Conservation (phyloP, 768 basidiomycete genomes). For the Paxillus ammoniavirescens region DNA sequence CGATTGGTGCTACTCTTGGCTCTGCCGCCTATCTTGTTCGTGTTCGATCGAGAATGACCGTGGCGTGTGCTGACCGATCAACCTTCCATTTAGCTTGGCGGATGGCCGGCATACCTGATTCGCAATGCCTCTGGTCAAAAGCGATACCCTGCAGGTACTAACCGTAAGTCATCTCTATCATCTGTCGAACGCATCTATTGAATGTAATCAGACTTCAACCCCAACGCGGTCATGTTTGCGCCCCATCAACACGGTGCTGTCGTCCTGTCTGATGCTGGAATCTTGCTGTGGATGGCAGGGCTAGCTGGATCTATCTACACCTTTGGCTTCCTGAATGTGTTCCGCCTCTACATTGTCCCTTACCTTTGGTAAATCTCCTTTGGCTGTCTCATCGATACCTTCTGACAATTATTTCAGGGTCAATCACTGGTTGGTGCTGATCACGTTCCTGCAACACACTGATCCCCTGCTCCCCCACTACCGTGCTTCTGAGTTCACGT, state of each 20-base stretch:
- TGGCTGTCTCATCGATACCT: background rate
- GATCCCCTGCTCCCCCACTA: constrained; percentile 95
- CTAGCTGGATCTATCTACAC: constrained; percentile 53
- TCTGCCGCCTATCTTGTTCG: constrained; percentile 61
- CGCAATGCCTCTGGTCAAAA: constrained; percentile 83
- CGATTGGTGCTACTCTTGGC: constrained; percentile 61
- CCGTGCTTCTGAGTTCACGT: constrained; percentile 85
- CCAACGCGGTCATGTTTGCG: constrained; percentile 77
- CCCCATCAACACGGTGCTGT: constrained; percentile 76
- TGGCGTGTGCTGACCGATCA: background rate
- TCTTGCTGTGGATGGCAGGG: constrained; percentile 67
- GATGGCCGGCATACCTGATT: constrained; percentile 85
- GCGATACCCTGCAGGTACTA: constrained; percentile 74
- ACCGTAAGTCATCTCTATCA: constrained; percentile 52
- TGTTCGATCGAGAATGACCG: background rate
- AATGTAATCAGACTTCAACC: constrained; percentile 65
- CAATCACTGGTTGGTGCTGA: constrained; percentile 94
- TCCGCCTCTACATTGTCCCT: constrained; percentile 80
- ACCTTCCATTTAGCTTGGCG: constrained; percentile 50
- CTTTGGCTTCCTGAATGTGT: constrained; percentile 69
- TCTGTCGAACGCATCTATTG: background rate
- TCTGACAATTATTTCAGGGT: constrained; percentile 42
- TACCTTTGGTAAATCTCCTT: constrained; percentile 66
- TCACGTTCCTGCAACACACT: constrained; percentile 98
- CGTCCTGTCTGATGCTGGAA: constrained; percentile 79